A percentile compares a stretch with the other conserved stretches of the same genome.
phyloP scores from a whole-genome alignment of 2,329 filamentous ascomycete genomes.

The Colletotrichum neosansevieriae region DNA sequence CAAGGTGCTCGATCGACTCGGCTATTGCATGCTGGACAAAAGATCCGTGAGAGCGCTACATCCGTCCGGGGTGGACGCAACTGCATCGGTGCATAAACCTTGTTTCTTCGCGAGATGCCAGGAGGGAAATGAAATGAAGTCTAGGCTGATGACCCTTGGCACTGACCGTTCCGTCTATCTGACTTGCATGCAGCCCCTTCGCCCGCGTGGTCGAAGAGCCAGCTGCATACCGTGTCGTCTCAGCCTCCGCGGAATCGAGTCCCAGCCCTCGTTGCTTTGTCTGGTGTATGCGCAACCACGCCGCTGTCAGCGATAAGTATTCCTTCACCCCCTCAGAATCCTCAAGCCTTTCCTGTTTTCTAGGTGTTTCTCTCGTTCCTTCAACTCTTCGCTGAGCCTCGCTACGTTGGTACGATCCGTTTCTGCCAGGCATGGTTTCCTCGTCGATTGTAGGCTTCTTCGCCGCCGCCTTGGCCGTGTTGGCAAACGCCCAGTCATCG shows the following conservation, averaged over 20 bases:
- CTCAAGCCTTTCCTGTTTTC: background rate
- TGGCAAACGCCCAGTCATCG: slow-evolving; percentile 24
- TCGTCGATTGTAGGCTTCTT: slow-evolving; percentile 4
- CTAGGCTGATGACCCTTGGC: background rate
- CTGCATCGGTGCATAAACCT: slow-evolving; percentile 2
- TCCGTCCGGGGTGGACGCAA: background rate
- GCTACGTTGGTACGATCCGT: background rate
- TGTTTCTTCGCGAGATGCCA: slow-evolving; percentile 2
- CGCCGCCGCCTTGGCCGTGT: slow-evolving; percentile 5
- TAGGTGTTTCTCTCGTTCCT: background rate
- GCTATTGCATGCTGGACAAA: background rate
- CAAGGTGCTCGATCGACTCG: background rate
- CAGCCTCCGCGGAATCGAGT: slow-evolving; percentile 29
- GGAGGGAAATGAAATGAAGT: background rate
- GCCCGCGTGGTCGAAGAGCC: background rate
- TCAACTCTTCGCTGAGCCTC: background rate
- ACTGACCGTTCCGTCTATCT: background rate
- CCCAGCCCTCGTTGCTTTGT: slow-evolving; percentile 16
- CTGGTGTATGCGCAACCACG: slow-evolving; percentile 1
- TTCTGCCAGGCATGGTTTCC: slow-evolving; percentile 13
- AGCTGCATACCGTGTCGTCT: slow-evolving; percentile 16
- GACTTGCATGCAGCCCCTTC: background rate
- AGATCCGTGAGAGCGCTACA: background rate
- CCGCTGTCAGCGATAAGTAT: slow-evolving; percentile 29
- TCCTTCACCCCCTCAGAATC: background rate